Conservation (phyloP, 495 filamentous ascomycete species). For the Neurospora intermedia region DNA sequence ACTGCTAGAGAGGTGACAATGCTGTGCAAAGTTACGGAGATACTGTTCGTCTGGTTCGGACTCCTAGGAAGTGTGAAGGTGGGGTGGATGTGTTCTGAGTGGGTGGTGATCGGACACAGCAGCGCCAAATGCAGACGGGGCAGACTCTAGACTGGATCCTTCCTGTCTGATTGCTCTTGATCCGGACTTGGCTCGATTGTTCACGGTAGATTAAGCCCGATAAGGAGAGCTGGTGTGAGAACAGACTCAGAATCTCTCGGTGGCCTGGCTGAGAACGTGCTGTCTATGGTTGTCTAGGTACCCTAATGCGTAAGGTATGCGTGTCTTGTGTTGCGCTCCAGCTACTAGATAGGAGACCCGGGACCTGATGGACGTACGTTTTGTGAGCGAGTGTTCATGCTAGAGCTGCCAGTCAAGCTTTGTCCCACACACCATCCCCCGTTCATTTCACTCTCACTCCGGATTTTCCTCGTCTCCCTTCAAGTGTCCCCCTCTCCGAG, state of each 20-base stretch:
- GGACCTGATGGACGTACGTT: background rate
- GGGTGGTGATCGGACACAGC: background rate
- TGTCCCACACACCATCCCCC: background rate
- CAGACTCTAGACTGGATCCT: background rate
- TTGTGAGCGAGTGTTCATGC: background rate
- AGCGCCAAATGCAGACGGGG: background rate
- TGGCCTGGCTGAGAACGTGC: background rate
- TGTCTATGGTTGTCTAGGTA: background rate
- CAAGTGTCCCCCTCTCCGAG: background rate
- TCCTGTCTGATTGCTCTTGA: background rate
- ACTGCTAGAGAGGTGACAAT: background rate
- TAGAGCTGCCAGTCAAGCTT: background rate
- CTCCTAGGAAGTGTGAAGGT: background rate
- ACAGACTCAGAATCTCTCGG: background rate
- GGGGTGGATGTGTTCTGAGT: background rate
- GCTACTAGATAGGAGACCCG: background rate
- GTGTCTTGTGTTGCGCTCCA: background rate
- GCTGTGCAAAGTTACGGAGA: background rate
- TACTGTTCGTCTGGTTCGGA: background rate
- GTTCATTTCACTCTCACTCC: background rate
- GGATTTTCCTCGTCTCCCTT: background rate
- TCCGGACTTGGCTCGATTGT: background rate
- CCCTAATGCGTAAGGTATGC: background rate
- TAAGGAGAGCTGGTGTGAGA: background rate
- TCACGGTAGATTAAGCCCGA: background rate